Base-by-base conservation (phyloP, 2,329 filamentous ascomycete species). In the Cordyceps cateniannulata region DNA sequence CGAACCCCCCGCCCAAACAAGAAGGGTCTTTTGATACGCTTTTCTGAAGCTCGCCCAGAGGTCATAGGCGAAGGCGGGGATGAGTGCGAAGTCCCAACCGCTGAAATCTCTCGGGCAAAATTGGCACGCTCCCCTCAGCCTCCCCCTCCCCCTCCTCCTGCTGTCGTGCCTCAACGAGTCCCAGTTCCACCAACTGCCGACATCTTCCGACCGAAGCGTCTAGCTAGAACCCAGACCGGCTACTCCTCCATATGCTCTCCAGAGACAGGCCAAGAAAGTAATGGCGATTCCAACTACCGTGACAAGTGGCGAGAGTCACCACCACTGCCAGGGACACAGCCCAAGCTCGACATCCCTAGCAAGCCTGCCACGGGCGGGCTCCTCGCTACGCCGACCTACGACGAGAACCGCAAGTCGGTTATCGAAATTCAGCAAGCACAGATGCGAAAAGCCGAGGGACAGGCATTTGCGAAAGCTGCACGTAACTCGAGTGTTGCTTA, bases 41-140 rank as follows among this genome's bases (percentile, higher is more conserved):
- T 97, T 68, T 83, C 82, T 57, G 85, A 90, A 66, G 82, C 81
- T 10, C 79, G 82, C 59, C 92, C 93, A 7, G 88, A 91, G 51
- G 75, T 96, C 63, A 97, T 98, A 69, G 93, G 93, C 51, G 88
- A 93, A 73, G 93, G 93, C 62, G 93, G 93, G 38, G 93, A 97
- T 69, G 92, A 96, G 72, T 88, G 89, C 59, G 86, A 90, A 59
- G 77, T 82, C 9, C 89, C 90, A 60, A 62, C 44, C n/a, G 50
- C 56, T 72, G 66, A 69, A 70, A 53, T 63, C 24, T 51, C 61
- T 9, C 49, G 61, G 2, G 42, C 29, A 10, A 58, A 49, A 24
- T 29, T 35, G 18, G 51, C 58, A 35, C 60, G 62, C 27, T 47
- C 59, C 35, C 54, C 69, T 32, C 75, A 69, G 66, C 73, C 58